phyloP scores from a whole-genome alignment of 1,284 basidiomycete genomes.

The Irpex rosettiformis region DNA sequence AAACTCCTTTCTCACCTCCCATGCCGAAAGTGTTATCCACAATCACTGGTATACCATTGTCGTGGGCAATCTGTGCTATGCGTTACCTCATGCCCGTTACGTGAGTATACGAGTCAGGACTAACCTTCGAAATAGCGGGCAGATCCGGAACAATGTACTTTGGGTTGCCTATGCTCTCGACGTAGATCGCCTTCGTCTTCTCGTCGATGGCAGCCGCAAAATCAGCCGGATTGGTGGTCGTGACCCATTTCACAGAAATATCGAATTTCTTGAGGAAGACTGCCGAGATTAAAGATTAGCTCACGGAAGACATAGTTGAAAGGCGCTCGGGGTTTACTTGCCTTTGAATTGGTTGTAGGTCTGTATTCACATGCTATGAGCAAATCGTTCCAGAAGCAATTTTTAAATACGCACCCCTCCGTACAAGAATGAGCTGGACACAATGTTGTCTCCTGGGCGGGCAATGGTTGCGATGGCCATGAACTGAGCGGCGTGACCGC shows the following conservation, averaged over 20 bases:
- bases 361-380: conserved; percentile 27
- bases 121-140: conserved; percentile 68
- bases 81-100: not conserved
- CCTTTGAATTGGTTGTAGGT: conserved; percentile 92
- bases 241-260: conserved; percentile 78
- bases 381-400: not conserved
- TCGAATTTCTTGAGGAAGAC: conserved; percentile 79
- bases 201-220: conserved; percentile 77
- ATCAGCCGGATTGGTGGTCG: conserved; percentile 54
- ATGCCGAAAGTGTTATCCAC: conserved; percentile 93
- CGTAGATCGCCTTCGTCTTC: conserved; percentile 74
- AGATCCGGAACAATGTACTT: conserved; percentile 76
- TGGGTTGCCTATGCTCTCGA: conserved; percentile 87
- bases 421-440: conserved; percentile 66
- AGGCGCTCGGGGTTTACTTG: conserved; percentile 22
- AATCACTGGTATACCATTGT: conserved; percentile 72
- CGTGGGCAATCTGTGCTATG: conserved; percentile 53
- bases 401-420: conserved; percentile 54
- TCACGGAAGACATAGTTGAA: not conserved
- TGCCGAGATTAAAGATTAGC: conserved; percentile 20
- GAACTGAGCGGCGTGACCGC: conserved; percentile 83
- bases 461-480: conserved; percentile 71
- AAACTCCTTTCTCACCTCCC: conserved; percentile 44
- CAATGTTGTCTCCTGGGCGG: conserved; percentile 76
- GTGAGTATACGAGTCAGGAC: not conserved